Base-by-base conservation (phyloP, 2,329 filamentous ascomycete species). In the Ascochyta viciae-villosae region DNA sequence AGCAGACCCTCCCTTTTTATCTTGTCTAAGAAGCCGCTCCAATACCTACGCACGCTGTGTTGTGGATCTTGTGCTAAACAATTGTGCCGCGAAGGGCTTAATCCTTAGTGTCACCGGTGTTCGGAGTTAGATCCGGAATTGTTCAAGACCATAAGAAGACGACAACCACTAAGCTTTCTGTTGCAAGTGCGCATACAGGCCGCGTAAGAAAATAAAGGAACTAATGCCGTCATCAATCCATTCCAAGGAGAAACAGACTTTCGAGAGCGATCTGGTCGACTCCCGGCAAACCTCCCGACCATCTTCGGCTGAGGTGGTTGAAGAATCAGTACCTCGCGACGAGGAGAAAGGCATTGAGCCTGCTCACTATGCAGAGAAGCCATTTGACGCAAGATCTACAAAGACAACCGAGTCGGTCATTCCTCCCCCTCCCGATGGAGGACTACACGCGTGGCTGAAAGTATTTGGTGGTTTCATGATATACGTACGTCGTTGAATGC, bases 391-490 rank as follows among this genome's bases (percentile, higher is more conserved):
- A 13, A 56, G 58, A 13, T 67, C 66, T 19, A 64, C 62, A 41
- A 40, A 57, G 38, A 62, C 66, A 6, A 56, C 61, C 1, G 68
- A 67, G 27, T 68, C 68, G 8, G 62, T 62, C 12, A 62, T 73
- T 12, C 72, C 71, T n/a, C 58, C 67, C 26, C 67, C 73, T 4
- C 74, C 74, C 13, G 74, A 76, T 60, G 74, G 74, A 8, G 74
- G 74, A 16, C 52, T 76, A 0, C 73, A 76, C 38, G 74, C 74
- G 0, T 76, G 74, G 74, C 54, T 76, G 15, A 76, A 76, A 54
- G 74, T 76, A 0, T 65, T 75, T 26, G 74, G 74, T 7, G 74
- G 74, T 4, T 76, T 76, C 51, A 57, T 76, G 47, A 67, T 76
- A 27, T 76, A 76, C 44, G 53, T 43, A 22, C 4, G 53, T 31